Evolutionary conservation across 2,329 filamentous ascomycete genomes (phyloP).

Genomic region (Lasiodiplodia theobromae): DNA sequence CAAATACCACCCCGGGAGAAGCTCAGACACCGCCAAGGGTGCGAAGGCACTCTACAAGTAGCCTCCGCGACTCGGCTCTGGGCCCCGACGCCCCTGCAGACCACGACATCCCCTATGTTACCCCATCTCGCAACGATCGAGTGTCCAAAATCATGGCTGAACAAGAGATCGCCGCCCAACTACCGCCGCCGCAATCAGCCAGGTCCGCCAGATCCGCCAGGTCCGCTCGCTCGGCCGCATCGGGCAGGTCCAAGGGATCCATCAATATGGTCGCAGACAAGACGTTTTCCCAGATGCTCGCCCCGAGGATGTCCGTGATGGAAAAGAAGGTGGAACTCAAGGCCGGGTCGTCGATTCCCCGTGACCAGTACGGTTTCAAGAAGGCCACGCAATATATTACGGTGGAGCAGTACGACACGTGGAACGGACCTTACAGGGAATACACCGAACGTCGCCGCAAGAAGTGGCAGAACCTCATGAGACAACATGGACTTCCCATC

Average conservation of each 20-base stretch:
- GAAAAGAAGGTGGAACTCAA: conserved; percentile 2
- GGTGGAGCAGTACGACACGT: conserved; percentile 78
- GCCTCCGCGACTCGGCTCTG: conserved; percentile 26
- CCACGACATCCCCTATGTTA: conserved; percentile 28
- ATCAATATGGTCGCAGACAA: conserved; percentile 12
- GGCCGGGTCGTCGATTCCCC: conserved; percentile 46
- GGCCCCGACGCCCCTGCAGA: conserved; percentile 26
- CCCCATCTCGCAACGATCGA: conserved; percentile 23
- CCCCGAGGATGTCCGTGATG: conserved; percentile 1
- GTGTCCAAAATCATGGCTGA: conserved; percentile 27
- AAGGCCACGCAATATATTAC: conserved; percentile 84
- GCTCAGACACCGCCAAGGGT: conserved; percentile 27
- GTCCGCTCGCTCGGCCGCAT: conserved; percentile 3
- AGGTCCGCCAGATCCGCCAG: conserved; percentile 10
- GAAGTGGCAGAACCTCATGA: conserved; percentile 84
- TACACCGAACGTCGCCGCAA: conserved; percentile 76
- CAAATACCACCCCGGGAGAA: conserved; percentile 31
- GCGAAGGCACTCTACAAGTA: conserved; percentile 27
- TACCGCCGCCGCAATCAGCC: conserved; percentile 15
- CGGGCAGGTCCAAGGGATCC: conserved; percentile 5
- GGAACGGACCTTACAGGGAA: conserved; percentile 77
- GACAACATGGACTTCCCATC: conserved; percentile 77
- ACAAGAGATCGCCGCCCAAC: conserved; percentile 19
- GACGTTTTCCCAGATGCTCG: conserved; percentile 24
- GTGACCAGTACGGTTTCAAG: conserved; percentile 91